Conservation (phyloP, 164 flowering plant genomes). For the Liquidambar formosana region DNA sequence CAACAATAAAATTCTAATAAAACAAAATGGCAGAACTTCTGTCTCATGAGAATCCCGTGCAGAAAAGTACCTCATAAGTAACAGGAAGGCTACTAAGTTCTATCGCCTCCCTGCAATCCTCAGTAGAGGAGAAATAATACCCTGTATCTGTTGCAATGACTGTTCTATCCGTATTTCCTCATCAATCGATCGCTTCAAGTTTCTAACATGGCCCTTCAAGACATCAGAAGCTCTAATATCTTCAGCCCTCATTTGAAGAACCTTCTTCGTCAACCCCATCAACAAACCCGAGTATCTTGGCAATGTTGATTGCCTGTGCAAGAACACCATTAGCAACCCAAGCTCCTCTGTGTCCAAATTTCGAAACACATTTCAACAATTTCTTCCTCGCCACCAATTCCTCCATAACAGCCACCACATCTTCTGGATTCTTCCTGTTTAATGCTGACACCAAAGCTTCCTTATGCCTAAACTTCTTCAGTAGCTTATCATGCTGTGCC, state of each 20-base stretch:
- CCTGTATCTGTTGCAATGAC: slow-evolving; percentile 83
- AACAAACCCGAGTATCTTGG: slow-evolving; percentile 66
- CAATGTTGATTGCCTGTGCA: slow-evolving; percentile 51
- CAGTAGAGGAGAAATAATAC: slow-evolving; percentile 79
- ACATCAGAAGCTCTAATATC: slow-evolving; percentile 51
- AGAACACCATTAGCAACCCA: slow-evolving; percentile 62
- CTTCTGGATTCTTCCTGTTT: slow-evolving; percentile 49
- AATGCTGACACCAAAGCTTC: slow-evolving; percentile 78
- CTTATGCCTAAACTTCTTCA: slow-evolving; percentile 87
- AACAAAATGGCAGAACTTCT: not conserved
- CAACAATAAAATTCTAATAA: not conserved
- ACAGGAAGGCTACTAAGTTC: slow-evolving; percentile 13
- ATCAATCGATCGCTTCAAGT: slow-evolving; percentile 59
- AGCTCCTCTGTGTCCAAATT: slow-evolving; percentile 78
- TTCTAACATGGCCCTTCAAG: slow-evolving; percentile 52
- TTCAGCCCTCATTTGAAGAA: slow-evolving; percentile 57
- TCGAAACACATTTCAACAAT: slow-evolving; percentile 62
- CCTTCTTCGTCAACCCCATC: slow-evolving; percentile 63
- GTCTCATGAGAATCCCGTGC: not conserved
- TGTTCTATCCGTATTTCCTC: slow-evolving; percentile 81
- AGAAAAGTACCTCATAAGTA: slow-evolving; percentile 12
- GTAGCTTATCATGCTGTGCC: slow-evolving; percentile 73
- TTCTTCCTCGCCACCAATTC: slow-evolving; percentile 85
- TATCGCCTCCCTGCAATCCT: slow-evolving; percentile 71
- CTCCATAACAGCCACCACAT: slow-evolving; percentile 83